Conservation (phyloP, 2,329 filamentous ascomycete species). For the Neocucurbitaria cava region DNA sequence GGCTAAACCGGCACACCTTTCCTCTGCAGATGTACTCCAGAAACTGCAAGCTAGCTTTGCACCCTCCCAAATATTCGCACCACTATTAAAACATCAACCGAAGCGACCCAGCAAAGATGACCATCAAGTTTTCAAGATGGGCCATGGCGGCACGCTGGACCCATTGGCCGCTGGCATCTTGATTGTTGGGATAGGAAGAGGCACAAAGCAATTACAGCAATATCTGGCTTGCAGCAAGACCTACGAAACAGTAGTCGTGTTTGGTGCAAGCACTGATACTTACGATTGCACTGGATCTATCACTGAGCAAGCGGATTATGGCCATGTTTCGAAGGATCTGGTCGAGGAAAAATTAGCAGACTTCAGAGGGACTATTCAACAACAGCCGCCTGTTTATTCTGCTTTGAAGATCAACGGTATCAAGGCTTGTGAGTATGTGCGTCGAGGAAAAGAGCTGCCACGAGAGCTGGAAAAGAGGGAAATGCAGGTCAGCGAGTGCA, state of each 20-base stretch:
- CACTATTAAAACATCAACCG: slow-evolving; percentile 23
- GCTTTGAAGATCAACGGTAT: slow-evolving; percentile 39
- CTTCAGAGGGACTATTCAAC: slow-evolving; percentile 32
- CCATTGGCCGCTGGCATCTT: slow-evolving; percentile 39
- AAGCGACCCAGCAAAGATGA: slow-evolving; percentile 27
- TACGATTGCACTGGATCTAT: slow-evolving; percentile 36
- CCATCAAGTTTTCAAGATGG: slow-evolving; percentile 35
- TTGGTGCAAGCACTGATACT: slow-evolving; percentile 39
- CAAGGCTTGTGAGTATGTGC: slow-evolving; percentile 40
- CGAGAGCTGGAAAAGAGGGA: slow-evolving; percentile 33
- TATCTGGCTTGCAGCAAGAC: slow-evolving; percentile 38
- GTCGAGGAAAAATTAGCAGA: slow-evolving; percentile 23
- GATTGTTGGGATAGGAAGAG: slow-evolving; percentile 40
- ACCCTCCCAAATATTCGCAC: slow-evolving; percentile 22
- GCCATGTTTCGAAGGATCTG: slow-evolving; percentile 27
- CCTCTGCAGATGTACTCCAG: slow-evolving; percentile 31
- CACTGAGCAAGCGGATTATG: slow-evolving; percentile 11
- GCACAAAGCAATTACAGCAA: slow-evolving; percentile 35
- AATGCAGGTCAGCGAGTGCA: slow-evolving; percentile 37
- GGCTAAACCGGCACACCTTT: slow-evolving; percentile 29
- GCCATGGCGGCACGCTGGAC: slow-evolving; percentile 42
- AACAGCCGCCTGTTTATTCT: slow-evolving; percentile 38
- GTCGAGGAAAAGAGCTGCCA: slow-evolving; percentile 32
- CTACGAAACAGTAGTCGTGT: slow-evolving; percentile 37
- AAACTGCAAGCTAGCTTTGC: slow-evolving; percentile 32